Base-by-base conservation (phyloP, 176 grass and related monocot genomes). In the Lolium rigidum region DNA sequence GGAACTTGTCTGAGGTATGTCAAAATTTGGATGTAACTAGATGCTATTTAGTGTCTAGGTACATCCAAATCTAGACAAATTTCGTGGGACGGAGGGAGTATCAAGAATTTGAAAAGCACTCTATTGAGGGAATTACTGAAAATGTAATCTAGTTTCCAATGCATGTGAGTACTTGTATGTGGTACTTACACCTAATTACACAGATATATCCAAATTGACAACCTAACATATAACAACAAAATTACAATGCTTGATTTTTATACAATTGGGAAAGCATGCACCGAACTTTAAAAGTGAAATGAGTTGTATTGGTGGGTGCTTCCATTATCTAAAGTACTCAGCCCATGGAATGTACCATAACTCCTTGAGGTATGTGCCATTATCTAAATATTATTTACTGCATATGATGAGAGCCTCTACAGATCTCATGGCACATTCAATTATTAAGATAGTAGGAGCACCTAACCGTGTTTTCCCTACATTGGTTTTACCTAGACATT, bases 161-260 rank as follows among this genome's bases (percentile, higher is more conserved):
- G 20, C 18, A 78, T 56, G 37, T 24, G 55, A 60, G 54, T 43
- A 43, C 6, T 43, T 21, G 17, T 77, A 58, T 7, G 10, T 10
- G 17, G 52, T 78, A 78, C 74, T 77, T 77, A 50, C 51, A 56
- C 2, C 17, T 57, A 57, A 58, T 78, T 78, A 58, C 14, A 77
- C 14, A 38, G 52, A 41, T 78, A 78, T 59, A n/a, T 55, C 16
- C 31, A 44, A 71, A 46, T 22, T 71, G 18, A 71, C 38, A 71
- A 71, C 68, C 21, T 46, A 71, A 46, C 21, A 21, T n/a, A 52
- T 52, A 52, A 52, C 50, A 13, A 52, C 13, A 14, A 13, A 52
- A 16, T 52, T 13, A 16, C 50, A 3, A 52, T 52, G 50, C 50
- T 15, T 13, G 13, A 52, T 4, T 52, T 52, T 15, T 16, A 52